Percentiles rank a stretch among this genome's conserved stretches.
Evolutionary conservation across 1,139 yeast genomes (phyloP).

Genomic region (Geotrichum aggregatum): DNA sequence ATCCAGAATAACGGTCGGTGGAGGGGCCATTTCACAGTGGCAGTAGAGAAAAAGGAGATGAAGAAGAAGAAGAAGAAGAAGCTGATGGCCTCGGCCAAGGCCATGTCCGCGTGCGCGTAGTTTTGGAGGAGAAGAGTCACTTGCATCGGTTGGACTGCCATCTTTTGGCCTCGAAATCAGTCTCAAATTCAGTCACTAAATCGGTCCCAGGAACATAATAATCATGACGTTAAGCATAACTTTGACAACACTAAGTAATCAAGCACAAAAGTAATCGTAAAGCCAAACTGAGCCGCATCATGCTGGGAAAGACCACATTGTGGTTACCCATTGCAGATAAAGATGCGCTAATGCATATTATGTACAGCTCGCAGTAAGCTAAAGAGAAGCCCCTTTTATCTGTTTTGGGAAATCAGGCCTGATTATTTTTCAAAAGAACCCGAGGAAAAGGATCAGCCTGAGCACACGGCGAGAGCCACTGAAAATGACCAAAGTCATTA

Average conservation of each 20-base stretch:
- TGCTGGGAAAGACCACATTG: neutral
- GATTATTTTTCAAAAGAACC: neutral
- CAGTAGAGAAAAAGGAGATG: neutral
- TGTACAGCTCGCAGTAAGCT: too few relatives aligned
- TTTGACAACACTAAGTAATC: too few relatives aligned
- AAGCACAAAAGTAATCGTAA: neutral
- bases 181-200: neutral
- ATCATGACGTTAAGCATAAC: too few relatives aligned
- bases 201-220: too few relatives aligned
- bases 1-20: conserved; percentile 56
- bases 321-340: neutral
- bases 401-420: neutral
- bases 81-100: neutral
- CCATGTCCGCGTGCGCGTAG: too few relatives aligned
- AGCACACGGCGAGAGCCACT: neutral
- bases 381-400: too few relatives aligned
- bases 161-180: too few relatives aligned
- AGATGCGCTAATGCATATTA: neutral
- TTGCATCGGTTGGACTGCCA: too few relatives aligned
- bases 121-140: too few relatives aligned
- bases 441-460: too few relatives aligned
- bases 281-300: neutral
- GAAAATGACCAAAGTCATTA: too few relatives aligned
- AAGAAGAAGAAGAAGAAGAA: neutral
- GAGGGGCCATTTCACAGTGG: conserved; percentile 31